Conservation (phyloP, 768 basidiomycete species). For the Hypholoma fasciculare region DNA sequence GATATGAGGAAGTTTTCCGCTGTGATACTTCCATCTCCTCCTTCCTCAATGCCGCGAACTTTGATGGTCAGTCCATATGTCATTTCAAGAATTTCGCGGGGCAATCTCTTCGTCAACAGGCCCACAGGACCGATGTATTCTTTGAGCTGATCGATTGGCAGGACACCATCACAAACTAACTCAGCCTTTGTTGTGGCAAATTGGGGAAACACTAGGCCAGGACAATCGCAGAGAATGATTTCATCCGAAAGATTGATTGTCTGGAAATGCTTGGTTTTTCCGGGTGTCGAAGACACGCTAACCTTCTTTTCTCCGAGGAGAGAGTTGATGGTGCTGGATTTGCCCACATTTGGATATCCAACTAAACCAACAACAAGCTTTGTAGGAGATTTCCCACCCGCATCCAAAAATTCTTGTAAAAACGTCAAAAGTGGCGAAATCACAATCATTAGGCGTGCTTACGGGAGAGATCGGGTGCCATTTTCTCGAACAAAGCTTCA, state of each 20-base stretch:
- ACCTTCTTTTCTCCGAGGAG: constrained; percentile 96
- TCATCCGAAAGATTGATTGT: constrained; percentile 91
- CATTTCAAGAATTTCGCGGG: constrained; percentile 82
- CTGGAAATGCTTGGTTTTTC: constrained; percentile 99
- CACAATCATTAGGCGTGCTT: constrained; percentile 16
- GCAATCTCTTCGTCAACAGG: constrained; percentile 77
- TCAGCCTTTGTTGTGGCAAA: constrained; percentile 97
- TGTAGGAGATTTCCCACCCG: constrained; percentile 53
- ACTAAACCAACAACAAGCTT: constrained; percentile 88
- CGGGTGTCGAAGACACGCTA: constrained; percentile 96
- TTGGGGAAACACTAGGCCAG: constrained; percentile 97
- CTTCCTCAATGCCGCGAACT: constrained; percentile 68
- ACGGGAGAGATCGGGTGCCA: constrained; percentile 75
- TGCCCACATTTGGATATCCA: constrained; percentile 98
- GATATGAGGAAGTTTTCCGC: constrained; percentile 83
- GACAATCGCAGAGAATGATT: constrained; percentile 93
- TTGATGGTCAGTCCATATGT: constrained; percentile 85
- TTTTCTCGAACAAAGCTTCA: constrained; percentile 74
- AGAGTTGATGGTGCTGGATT: constrained; percentile 97
- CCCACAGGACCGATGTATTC: constrained; percentile 87
- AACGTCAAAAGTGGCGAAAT: not conserved
- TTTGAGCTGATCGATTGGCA: constrained; percentile 96
- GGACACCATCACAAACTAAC: constrained; percentile 92
- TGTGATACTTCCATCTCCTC: constrained; percentile 73
- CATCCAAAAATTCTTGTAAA: constrained; percentile 56